phyloP scores from a whole-genome alignment of 352 stramenopile genomes.

The Phytopythium montanum region DNA sequence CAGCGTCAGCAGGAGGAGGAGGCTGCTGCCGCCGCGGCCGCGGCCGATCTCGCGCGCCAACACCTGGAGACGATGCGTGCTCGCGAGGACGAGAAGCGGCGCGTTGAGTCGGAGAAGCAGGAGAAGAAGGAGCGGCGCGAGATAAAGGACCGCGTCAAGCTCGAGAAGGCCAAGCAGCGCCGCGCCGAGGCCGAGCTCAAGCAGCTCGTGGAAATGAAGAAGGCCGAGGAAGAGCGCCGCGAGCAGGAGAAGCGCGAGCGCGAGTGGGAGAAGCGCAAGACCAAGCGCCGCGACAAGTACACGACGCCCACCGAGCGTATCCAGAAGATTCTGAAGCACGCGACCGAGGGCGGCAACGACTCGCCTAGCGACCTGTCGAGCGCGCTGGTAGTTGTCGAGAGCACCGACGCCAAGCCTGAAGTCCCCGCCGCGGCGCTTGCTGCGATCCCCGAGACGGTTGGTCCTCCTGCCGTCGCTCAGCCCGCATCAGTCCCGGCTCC shows the following conservation, averaged over 20 bases:
- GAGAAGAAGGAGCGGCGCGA: constrained; percentile 37
- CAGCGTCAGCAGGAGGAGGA: constrained; percentile 37
- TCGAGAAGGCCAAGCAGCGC: constrained; percentile 32
- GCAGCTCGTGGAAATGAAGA: constrained; percentile 34
- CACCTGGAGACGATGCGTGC: constrained; percentile 35
- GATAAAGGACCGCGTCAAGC: constrained; percentile 36
- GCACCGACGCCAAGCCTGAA: background rate
- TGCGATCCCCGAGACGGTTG: background rate
- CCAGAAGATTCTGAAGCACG: constrained; percentile 34
- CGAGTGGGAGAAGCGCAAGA: constrained; percentile 43
- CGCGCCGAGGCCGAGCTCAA: constrained; percentile 32
- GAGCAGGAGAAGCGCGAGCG: constrained; percentile 34
- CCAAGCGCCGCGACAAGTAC: constrained; percentile 60
- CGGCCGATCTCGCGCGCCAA: constrained; percentile 31
- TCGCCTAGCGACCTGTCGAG: constrained; percentile 30
- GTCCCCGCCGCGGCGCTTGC: background rate
- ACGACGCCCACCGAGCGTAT: constrained; percentile 50
- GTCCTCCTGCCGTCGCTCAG: background rate
- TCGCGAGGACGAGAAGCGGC: constrained; percentile 35
- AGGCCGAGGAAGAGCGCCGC: constrained; percentile 33
- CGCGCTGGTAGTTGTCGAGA: constrained; percentile 51
- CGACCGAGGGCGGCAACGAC: constrained; percentile 10
- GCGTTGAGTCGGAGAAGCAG: constrained; percentile 33
- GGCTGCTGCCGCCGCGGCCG: constrained; percentile 22
- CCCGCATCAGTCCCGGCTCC: background rate